Base-by-base conservation (phyloP, 208 protist genomes). In the Trypanosoma platydactyli region DNA sequence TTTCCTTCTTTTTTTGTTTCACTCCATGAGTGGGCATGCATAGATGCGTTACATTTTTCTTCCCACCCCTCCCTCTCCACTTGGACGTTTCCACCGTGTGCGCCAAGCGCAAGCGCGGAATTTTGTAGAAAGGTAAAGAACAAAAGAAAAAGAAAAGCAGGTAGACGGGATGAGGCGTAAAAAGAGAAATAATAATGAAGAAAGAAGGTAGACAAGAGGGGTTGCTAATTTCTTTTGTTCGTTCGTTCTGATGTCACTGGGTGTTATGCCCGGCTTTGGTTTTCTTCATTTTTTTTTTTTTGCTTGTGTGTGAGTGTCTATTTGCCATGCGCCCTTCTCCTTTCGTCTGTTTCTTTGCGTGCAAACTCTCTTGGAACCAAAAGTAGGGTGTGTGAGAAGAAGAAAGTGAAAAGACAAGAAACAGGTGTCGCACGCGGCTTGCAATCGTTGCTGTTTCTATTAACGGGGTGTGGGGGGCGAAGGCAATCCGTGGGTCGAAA, bases 201-300 rank as follows among this genome's bases (percentile, higher is more conserved):
- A 45, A 45, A 45, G 15, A 45, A 45, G 15, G n/a, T n/a, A n/a
- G n/a, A n/a, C n/a, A n/a, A n/a, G n/a, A n/a, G n/a, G n/a, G n/a
- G n/a, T n/a, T n/a, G n/a, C n/a, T n/a, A n/a, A n/a, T 57, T 13
- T 41, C 20, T 57, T 30, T 57, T 30, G 25, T 41, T 57, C 5
- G 5, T 41, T 57, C 7, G 12, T 57, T 57, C 25, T 41, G 7
- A 11, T 38, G 15, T 12, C 12, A 40, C 5, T 41, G 7, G 15
- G 15, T 57, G 5, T 30, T 40, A 38, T 57, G 25, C 20, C 38
- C 20, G 15, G 11, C 38, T 57, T 57, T 57, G 7, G 3, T 5
- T 4, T 29, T n/a, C 16, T 56, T n/a, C 11, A 40, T 57, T 57
- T 57, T 35, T 57, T 15, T 57, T 57, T 57, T 9, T 57, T 57